These are phyloP conservation scores for Cochlearia excelsa DNA, from an alignment of 345 rosid species.

Conservation along the genomic window DNA sequence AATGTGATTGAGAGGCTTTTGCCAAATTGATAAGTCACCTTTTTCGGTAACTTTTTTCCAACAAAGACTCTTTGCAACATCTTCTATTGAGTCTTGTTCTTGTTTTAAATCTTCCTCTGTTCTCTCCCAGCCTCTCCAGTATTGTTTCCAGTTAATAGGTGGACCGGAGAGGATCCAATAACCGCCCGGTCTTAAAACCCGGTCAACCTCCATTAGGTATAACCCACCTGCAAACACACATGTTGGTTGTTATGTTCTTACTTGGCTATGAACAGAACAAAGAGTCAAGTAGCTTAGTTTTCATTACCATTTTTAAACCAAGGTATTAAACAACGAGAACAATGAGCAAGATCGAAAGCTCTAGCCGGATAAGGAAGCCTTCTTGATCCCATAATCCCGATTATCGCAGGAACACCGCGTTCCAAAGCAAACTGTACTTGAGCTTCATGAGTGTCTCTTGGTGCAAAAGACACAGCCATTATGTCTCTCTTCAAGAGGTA, in stretches of 20 bases:
- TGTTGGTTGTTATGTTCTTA: conserved; percentile 16
- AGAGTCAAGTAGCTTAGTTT: background rate
- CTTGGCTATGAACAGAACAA: conserved; percentile 1
- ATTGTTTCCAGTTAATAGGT: conserved; percentile 79
- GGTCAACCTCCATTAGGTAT: conserved; percentile 83
- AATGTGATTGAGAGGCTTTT: conserved; percentile 85
- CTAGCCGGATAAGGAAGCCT: conserved; percentile 94
- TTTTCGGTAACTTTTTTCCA: conserved; percentile 88
- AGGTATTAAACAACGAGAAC: conserved; percentile 95
- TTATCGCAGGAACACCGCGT: conserved; percentile 96
- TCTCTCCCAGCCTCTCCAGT: conserved; percentile 98
- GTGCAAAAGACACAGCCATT: conserved; percentile 83
- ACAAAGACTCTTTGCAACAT: conserved; percentile 69
- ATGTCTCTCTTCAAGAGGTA: conserved; percentile 81
- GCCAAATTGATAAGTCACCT: conserved; percentile 70
- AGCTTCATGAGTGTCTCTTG: conserved; percentile 96
- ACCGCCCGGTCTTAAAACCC: conserved; percentile 93
- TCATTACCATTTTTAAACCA: conserved; percentile 62
- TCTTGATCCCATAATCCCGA: conserved; percentile 77
- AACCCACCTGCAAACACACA: conserved; percentile 55
- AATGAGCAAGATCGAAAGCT: conserved; percentile 96
- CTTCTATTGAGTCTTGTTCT: conserved; percentile 88
- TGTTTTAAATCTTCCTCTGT: conserved; percentile 67
- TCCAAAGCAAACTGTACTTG: conserved; percentile 96
- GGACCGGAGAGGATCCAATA: conserved; percentile 98